phyloP scores from a whole-genome alignment of 139 green algal species.

The Limnomonas spitsbergensis region DNA sequence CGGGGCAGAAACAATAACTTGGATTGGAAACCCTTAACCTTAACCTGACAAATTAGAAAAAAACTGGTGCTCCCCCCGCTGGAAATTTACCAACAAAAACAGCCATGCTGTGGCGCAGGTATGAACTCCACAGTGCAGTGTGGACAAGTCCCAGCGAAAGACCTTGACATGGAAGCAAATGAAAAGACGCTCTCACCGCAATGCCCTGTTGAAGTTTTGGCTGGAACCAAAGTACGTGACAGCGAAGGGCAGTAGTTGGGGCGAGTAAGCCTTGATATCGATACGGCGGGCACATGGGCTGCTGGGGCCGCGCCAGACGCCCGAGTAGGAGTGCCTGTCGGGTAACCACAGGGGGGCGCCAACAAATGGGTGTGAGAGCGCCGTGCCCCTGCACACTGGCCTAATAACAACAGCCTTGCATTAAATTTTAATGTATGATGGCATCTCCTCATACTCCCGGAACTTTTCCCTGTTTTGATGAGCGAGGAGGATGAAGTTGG shows the following conservation, averaged over 20 bases:
- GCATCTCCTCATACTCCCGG: neutral
- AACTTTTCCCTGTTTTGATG: no score
- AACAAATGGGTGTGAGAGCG: neutral
- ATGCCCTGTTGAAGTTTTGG: neutral
- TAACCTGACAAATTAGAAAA: no score
- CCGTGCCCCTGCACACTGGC: neutral
- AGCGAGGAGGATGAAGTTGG: no score
- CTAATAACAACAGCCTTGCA: neutral
- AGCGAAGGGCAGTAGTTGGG: neutral
- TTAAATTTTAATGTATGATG: neutral
- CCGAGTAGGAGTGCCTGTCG: neutral
- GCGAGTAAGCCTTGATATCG: conserved; percentile 2
- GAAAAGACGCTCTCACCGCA: neutral
- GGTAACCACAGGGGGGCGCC: neutral
- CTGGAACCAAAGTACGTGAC: neutral
- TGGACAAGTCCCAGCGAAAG: no score
- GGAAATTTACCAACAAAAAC: no score
- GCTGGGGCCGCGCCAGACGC: neutral
- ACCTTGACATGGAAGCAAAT: no score
- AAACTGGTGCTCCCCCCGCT: no score
- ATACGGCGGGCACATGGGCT: neutral
- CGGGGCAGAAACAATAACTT: no score
- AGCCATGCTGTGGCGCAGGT: no score
- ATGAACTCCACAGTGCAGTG: no score
- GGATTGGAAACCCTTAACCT: no score